Percentiles rank a stretch among this genome's conserved stretches.
phyloP scores from a whole-genome alignment of 73 alveolate genomes.

The Chromera velia region DNA sequence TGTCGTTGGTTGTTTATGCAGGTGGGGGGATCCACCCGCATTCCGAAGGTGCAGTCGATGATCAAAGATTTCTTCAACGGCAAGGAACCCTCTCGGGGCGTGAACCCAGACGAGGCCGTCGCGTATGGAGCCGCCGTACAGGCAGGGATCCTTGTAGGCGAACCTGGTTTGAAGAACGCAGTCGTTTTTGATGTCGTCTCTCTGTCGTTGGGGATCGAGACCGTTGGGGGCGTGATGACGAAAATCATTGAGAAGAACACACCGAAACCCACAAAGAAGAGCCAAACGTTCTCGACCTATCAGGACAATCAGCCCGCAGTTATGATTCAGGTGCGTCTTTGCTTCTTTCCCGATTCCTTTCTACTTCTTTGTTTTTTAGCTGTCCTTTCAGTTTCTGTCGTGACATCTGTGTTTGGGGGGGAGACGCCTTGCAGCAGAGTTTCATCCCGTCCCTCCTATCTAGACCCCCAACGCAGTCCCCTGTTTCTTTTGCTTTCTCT shows the following conservation, averaged over 20 bases:
- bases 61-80: slow-evolving; percentile 83
- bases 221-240: slow-evolving; percentile 68
- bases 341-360: too few relatives aligned
- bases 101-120: slow-evolving; percentile 86
- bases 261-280: slow-evolving; percentile 51
- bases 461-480: too few relatives aligned
- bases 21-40: slow-evolving; percentile 40
- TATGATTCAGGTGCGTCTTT: slow-evolving; percentile 23
- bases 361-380: too few relatives aligned
- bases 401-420: too few relatives aligned
- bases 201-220: slow-evolving; percentile 68
- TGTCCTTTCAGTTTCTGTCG: too few relatives aligned
- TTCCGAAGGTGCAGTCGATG: slow-evolving; percentile 63
- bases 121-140: slow-evolving; percentile 81
- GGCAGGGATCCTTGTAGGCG: slow-evolving; percentile 48
- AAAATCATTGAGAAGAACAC: slow-evolving; percentile 50
- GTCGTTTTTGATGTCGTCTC: slow-evolving; percentile 67
- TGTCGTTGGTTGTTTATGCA: too few relatives aligned
- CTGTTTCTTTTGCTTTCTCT: background rate
- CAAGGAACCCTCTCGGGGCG: slow-evolving; percentile 85
- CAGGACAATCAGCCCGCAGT: slow-evolving; percentile 36
- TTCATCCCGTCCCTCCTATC: too few relatives aligned
- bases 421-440: too few relatives aligned
- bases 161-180: slow-evolving; percentile 45
- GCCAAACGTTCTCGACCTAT: background rate